Conservation (phyloP, 2,329 filamentous ascomycete species). For the Huntiella abstrusa region DNA sequence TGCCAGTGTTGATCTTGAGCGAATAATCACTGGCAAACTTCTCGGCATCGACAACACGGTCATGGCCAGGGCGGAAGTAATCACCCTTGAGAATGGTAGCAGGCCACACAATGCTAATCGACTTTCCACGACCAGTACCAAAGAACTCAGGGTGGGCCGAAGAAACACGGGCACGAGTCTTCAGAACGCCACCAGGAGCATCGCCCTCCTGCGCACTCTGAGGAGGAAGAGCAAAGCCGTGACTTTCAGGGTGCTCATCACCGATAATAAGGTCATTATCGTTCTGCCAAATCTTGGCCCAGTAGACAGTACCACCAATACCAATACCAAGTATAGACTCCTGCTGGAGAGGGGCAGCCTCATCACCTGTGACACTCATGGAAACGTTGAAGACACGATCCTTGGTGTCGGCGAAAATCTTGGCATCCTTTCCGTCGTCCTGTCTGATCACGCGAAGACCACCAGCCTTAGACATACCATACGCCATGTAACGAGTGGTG, state of each 20-base stretch:
- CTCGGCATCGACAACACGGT: constrained; percentile 65
- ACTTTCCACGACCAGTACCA: constrained; percentile 86
- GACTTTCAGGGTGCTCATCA: constrained; percentile 59
- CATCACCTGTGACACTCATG: constrained; percentile 43
- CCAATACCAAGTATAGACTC: constrained; percentile 85
- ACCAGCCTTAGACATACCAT: constrained; percentile 82
- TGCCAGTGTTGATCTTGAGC: constrained; percentile 87
- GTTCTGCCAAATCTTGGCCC: constrained; percentile 61
- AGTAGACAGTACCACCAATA: constrained; percentile 92
- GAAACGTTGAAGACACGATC: constrained; percentile 92
- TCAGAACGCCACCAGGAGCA: constrained; percentile 75
- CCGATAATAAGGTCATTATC: constrained; percentile 58
- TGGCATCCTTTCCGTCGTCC: constrained; percentile 78
- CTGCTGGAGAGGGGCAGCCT: constrained; percentile 23
- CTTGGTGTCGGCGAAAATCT: constrained; percentile 76
- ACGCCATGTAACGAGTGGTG: constrained; percentile 79
- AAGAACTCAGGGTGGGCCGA: constrained; percentile 84
- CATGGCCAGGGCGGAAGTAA: constrained; percentile 43
- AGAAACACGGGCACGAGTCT: constrained; percentile 84
- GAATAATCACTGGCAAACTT: constrained; percentile 72
- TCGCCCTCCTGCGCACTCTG: constrained; percentile 75
- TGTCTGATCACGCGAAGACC: constrained; percentile 88
- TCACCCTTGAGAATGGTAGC: constrained; percentile 43
- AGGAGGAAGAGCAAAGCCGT: constrained; percentile 78
- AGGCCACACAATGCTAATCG: constrained; percentile 74